These are phyloP conservation scores for Hordeum vulgare DNA, from an alignment of 176 grass and related monocot genomes.

Conservation along the genomic window DNA sequence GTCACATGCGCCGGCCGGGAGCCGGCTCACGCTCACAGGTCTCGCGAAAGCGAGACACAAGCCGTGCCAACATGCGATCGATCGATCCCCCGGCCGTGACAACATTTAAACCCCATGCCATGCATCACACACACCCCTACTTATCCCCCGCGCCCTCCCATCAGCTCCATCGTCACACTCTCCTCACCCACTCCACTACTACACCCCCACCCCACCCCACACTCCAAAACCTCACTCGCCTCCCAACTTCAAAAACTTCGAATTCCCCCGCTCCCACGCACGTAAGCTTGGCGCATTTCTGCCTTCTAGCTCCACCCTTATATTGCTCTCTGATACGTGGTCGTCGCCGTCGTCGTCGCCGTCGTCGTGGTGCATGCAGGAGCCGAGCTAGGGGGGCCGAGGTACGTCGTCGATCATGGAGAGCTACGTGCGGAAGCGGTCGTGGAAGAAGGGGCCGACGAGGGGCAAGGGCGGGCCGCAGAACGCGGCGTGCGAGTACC, in stretches of 20 bases:
- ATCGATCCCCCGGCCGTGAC: constrained; percentile 44
- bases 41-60: constrained; percentile 27
- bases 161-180: constrained; percentile 35
- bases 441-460: constrained; percentile 96
- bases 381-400: neutral
- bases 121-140: constrained; percentile 15
- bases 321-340: neutral
- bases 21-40: constrained; percentile 29
- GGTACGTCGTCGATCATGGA: constrained; percentile 27
- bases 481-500: constrained; percentile 83
- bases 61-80: neutral
- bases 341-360: neutral
- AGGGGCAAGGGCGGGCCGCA: constrained; percentile 68
- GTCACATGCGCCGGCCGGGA: constrained; percentile 26
- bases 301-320: neutral
- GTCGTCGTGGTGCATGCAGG: neutral
- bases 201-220: neutral
- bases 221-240: constrained; percentile 25
- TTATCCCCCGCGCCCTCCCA: constrained; percentile 37
- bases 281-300: constrained; percentile 7
- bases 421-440: constrained; percentile 55
- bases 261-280: neutral
- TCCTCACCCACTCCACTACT: constrained; percentile 46
- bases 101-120: constrained; percentile 50
- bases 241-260: neutral